phyloP scores from a whole-genome alignment of 495 filamentous ascomycete genomes.

The Talaromyces thailandensis region DNA sequence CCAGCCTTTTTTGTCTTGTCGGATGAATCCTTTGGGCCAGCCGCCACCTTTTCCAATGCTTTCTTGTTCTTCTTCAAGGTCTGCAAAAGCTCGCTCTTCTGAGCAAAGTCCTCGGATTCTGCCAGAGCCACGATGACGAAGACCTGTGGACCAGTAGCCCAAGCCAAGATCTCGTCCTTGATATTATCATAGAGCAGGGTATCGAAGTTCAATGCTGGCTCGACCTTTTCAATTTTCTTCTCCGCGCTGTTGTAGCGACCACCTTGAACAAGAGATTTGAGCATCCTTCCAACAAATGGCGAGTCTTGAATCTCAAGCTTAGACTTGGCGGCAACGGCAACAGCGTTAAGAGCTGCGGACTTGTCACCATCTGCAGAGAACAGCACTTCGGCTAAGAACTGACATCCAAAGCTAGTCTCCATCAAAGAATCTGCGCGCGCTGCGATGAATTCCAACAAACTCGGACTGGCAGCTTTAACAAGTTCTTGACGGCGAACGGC shows the following conservation, averaged over 20 bases:
- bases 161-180: slow-evolving; percentile 62
- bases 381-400: slow-evolving; percentile 75
- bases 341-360: slow-evolving; percentile 53
- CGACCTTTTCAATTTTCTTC: slow-evolving; percentile 57
- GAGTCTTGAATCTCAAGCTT: slow-evolving; percentile 48
- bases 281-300: slow-evolving; percentile 68
- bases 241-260: slow-evolving; percentile 67
- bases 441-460: slow-evolving; percentile 62
- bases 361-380: slow-evolving; percentile 71
- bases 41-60: slow-evolving; percentile 41
- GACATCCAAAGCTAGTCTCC: slow-evolving; percentile 71
- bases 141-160: slow-evolving; percentile 74
- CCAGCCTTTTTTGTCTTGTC: slow-evolving; percentile 30
- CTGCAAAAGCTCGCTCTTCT: slow-evolving; percentile 54
- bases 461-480: slow-evolving; percentile 42
- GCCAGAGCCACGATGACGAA: slow-evolving; percentile 75
- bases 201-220: slow-evolving; percentile 76
- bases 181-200: slow-evolving; percentile 68
- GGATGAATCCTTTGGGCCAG: slow-evolving; percentile 13
- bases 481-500: slow-evolving; percentile 67
- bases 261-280: slow-evolving; percentile 81
- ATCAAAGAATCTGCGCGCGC: slow-evolving; percentile 57
- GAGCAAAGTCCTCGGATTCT: slow-evolving; percentile 69
- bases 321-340: slow-evolving; percentile 60
- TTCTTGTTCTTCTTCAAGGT: slow-evolving; percentile 50